Base-by-base conservation (phyloP, 306 rosid species). In the Hylodesmum podocarpum region DNA sequence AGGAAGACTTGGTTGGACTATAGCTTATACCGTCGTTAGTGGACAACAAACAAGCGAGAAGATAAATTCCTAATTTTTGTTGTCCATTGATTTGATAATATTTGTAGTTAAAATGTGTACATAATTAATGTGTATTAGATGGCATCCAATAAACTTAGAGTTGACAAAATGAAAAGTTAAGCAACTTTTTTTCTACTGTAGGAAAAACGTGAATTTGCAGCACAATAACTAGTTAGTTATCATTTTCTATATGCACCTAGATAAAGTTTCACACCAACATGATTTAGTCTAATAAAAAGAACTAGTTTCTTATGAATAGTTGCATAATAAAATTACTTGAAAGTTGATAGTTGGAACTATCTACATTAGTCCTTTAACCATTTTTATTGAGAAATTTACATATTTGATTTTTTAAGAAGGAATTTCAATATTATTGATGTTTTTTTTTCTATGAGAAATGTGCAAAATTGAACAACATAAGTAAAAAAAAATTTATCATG, bases 1-100 rank as follows among this genome's bases (percentile, higher is more conserved):
- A 66, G 36, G 28, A 46, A 55, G 71, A 36, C 84, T 21, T 67
- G 3, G 24, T 66, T 80, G 76, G 80, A 75, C 41, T 46, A 57
- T 80, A 73, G 80, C 70, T 44, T 55, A 53, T 65, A 31, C 69
- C 75, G 70, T 80, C 75, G 34, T 55, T 72, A 64, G 69, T 73
- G 70, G 63, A 80, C 75, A 72, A 65, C 69, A 41, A 64, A 66
- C 16, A 41, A 31, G 31, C n/a, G 18, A 64, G 62, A 51, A 72
- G 51, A 72, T 64, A 47, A 80, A 44, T 47, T 33, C 62, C 62
- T 43, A 65, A 51, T 4, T 80, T 46, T 2, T 80, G 40, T 10
- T 54, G 53, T 31, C 63, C 74, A 29, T 39, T 70, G 39, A 39
- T 62, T 65, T 77, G 55, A 54, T 39, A 55, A 13, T 57, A 21